Percentiles rank a stretch among this genome's conserved stretches.
These are phyloP conservation scores for Globisporangium heterothallicum DNA, from an alignment of 352 stramenopile genomes.

Conservation along the genomic window DNA sequence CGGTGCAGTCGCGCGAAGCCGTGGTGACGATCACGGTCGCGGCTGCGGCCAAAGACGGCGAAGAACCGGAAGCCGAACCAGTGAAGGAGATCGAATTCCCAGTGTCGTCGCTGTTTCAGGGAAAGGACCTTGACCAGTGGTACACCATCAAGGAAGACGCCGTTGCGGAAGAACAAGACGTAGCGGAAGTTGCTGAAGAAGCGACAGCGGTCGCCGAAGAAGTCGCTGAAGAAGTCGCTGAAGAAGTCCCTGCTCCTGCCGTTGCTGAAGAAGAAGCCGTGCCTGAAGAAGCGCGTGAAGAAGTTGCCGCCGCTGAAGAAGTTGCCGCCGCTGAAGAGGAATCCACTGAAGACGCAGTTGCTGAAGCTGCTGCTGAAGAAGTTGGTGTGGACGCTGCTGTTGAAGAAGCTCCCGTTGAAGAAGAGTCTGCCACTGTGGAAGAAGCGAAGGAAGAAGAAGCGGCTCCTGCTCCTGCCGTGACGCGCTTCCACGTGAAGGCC, in stretches of 20 bases:
- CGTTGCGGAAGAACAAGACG: conserved; percentile 12
- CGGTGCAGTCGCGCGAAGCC: conserved; percentile 76
- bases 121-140: conserved; percentile 56
- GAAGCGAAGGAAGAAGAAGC: conserved; percentile 16
- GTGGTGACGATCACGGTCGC: conserved; percentile 66
- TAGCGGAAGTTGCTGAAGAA: conserved; percentile 9
- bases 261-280: conserved; percentile 9
- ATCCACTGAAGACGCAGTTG: conserved; percentile 17
- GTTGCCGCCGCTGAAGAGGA: conserved; percentile 8
- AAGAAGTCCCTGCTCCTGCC: conserved; percentile 8
- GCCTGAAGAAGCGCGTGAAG: conserved; percentile 6
- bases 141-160: conserved; percentile 50
- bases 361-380: conserved; percentile 11
- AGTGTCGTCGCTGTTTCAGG: conserved; percentile 69
- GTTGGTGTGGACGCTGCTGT: conserved; percentile 9
- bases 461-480: conserved; percentile 17
- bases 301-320: conserved; percentile 4
- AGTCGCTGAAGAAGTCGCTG: conserved; percentile 13
- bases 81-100: conserved; percentile 80
- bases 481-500: conserved; percentile 64
- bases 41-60: conserved; percentile 12
- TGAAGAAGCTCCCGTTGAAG: conserved; percentile 10
- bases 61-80: conserved; percentile 47
- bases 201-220: conserved; percentile 13
- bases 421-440: conserved; percentile 2